Percentiles rank a stretch among this genome's conserved stretches.
Conservation (phyloP, 257 asterid genomes). For the Scutellaria minor region DNA sequence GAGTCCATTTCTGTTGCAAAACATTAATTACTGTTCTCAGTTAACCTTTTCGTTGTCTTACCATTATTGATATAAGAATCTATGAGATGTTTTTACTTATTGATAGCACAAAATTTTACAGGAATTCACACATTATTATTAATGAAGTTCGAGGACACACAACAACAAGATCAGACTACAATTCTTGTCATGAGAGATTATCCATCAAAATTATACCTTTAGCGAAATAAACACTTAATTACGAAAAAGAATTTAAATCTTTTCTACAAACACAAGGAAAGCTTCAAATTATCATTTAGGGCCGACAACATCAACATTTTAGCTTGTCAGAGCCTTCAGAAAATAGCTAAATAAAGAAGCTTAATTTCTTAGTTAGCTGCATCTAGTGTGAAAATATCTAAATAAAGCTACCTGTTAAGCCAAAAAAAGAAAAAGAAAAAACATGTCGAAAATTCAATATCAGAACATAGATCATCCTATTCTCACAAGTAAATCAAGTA, state of each 20-base stretch:
- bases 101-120: constrained; percentile 13
- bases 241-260: too few species aligned
- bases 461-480: background rate
- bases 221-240: background rate
- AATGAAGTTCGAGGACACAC: background rate
- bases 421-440: background rate
- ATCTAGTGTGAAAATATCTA: background rate
- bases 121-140: background rate
- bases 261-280: too few species aligned
- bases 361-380: background rate
- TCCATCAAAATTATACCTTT: background rate
- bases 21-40: constrained; percentile 75
- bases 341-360: background rate
- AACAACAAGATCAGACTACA: constrained; percentile 2
- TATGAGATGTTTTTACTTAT: constrained; percentile 23
- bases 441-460: background rate
- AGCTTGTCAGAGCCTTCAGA: background rate
- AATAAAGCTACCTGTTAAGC: too few species aligned
- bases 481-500: constrained; percentile 7
- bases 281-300: background rate
- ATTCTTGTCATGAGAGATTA: background rate
- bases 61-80: constrained; percentile 35
- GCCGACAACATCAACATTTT: background rate
- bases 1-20: constrained; percentile 91
- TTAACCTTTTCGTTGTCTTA: constrained; percentile 48